Evolutionary conservation across 2,329 filamentous ascomycete genomes (phyloP), one percentile per base, ranked within the genome.

Genomic region (Penicillium crustosum): DNA sequence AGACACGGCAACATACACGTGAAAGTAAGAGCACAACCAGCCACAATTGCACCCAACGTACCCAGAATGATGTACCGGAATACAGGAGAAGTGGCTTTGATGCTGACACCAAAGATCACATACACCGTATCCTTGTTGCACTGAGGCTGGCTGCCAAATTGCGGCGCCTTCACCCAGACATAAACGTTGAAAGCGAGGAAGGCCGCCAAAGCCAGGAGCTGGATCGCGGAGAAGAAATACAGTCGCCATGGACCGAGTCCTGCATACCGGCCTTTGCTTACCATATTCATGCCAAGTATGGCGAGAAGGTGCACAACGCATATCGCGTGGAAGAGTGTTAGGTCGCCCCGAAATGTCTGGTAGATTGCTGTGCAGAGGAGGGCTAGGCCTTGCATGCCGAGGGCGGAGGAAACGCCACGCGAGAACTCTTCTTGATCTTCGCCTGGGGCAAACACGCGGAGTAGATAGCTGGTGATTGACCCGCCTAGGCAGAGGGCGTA

Each of bases 251-350:
- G 59, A 13, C 61, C 61, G 27, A 63, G 49, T 1, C 61, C 61
- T 23, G 57, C 49, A 19, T 63, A 63, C 3, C 59, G 54, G 36
- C 61, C 61, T 58, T 63, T 63, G 44, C 60, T 63, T 7, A 58
- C 54, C 6, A 63, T 47, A 10, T 63, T 41, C 27, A 60, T 49
- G 15, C 61, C 61, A 17, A 63, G 44, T 9, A 63, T 48, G 9
- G 61, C 57, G 17, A 63, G 61, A 12, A 63, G 57, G 33, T 63
- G 61, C 17, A 63, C 41, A 21, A 63, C 61, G 29, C 61, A 63
- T 21, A 63, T 63, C n/a, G 59, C 61, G 39, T 63, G 61, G 59
- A 63, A 63, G 33, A 63, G 61, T 9, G 61, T 61, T n/a, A 63
- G 49, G 6, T 63, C 59, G 17, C 42, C 54, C 41, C 52, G 60